Conservation (phyloP, 1,284 basidiomycete genomes). For the Afroboletus lepidellus region DNA sequence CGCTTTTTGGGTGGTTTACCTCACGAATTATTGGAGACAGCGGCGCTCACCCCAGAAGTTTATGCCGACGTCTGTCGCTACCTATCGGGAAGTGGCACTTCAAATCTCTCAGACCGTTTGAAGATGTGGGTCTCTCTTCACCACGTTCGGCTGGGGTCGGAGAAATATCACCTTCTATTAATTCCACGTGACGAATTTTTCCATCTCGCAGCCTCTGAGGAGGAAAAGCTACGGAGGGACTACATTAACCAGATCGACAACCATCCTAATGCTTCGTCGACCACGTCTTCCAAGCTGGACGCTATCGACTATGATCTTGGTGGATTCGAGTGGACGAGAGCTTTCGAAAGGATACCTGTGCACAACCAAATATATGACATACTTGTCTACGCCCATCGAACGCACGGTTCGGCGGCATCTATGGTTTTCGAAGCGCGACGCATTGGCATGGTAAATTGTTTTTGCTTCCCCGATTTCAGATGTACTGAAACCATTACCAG, state of each 20-base stretch:
- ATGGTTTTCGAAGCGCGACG: conserved; percentile 57
- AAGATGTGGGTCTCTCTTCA: conserved; percentile 58
- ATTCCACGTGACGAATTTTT: conserved; percentile 62
- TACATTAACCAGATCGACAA: conserved; percentile 44
- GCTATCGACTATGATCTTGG: conserved; percentile 24
- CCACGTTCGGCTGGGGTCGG: conserved; percentile 59
- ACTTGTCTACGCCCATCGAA: conserved; percentile 61
- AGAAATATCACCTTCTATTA: conserved; percentile 54
- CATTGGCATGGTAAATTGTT: conserved; percentile 55
- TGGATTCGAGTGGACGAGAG: conserved; percentile 39
- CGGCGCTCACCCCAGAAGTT: conserved; percentile 51
- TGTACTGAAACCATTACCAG: conserved; percentile 35
- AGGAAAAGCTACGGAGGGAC: conserved; percentile 45
- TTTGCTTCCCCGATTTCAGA: conserved; percentile 1
- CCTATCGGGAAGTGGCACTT: conserved; percentile 42
- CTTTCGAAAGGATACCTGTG: conserved; percentile 64
- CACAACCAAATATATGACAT: conserved; percentile 67
- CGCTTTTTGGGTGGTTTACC: conserved; percentile 54
- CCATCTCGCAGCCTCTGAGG: conserved; percentile 45
- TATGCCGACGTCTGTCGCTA: conserved; percentile 53
- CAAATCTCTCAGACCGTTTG: conserved; percentile 46
- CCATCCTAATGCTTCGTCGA: conserved; percentile 17
- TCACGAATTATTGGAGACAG: conserved; percentile 57
- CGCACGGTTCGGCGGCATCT: conserved; percentile 49
- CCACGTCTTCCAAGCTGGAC: conserved; percentile 23